A percentile compares a stretch with the other conserved stretches of the same genome.
Evolutionary conservation across 768 basidiomycete species (phyloP).

Genomic region (Cyclocybe cylindracea): DNA sequence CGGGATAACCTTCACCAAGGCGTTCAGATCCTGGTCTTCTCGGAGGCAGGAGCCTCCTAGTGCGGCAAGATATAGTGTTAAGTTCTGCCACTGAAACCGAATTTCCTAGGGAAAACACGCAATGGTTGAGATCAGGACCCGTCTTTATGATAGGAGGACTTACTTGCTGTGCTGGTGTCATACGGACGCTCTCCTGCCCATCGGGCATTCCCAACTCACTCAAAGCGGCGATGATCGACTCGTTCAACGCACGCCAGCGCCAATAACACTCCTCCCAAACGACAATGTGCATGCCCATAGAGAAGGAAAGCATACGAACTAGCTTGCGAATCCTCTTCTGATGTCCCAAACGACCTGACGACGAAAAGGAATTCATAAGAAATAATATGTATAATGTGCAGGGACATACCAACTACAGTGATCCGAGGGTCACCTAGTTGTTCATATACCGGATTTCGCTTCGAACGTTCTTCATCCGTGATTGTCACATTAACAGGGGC

Average conservation of each 20-base stretch:
- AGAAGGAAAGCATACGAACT: conserved; percentile 61
- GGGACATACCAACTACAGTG: conserved; percentile 61
- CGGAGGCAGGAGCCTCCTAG: conserved; percentile 66
- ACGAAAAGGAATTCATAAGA: conserved; percentile 6
- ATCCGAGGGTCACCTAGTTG: conserved; percentile 77
- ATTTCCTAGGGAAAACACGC: conserved; percentile 50
- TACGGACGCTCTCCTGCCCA: conserved; percentile 24
- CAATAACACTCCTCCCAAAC: conserved; percentile 85
- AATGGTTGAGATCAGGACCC: background rate
- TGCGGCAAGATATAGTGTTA: conserved; percentile 75
- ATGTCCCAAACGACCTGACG: conserved; percentile 69
- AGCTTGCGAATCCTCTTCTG: conserved; percentile 81
- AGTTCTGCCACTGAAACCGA: conserved; percentile 82
- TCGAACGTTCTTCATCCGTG: conserved; percentile 63
- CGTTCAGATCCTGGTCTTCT: conserved; percentile 50
- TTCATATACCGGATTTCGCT: conserved; percentile 74
- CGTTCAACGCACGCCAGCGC: conserved; percentile 69
- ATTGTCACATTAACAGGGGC: conserved; percentile 51
- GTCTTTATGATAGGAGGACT: background rate
- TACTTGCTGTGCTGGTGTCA: conserved; percentile 28
- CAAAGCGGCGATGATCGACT: conserved; percentile 47
- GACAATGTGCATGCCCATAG: conserved; percentile 68
- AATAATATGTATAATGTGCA: background rate
- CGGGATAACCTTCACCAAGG: conserved; percentile 56
- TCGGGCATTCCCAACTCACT: conserved; percentile 31